phyloP scores from a whole-genome alignment of 2,329 filamentous ascomycete species.

The Xylariomycetidae sp. region DNA sequence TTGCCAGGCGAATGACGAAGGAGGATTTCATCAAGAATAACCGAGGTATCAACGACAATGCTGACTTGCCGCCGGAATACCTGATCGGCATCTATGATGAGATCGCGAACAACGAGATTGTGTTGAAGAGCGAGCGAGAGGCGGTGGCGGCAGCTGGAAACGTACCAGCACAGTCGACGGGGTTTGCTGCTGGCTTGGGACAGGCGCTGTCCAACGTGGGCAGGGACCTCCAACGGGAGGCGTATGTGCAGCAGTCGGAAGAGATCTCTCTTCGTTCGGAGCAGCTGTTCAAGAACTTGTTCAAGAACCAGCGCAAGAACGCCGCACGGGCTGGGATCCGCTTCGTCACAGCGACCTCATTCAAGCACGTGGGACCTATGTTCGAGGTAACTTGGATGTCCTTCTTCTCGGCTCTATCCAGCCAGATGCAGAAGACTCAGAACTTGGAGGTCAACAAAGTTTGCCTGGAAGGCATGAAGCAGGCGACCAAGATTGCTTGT shows the following conservation, averaged over 20 bases:
- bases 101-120: constrained; percentile 86
- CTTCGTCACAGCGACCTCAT: constrained; percentile 90
- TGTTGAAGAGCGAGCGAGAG: constrained; percentile 86
- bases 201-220: constrained; percentile 89
- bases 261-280: constrained; percentile 71
- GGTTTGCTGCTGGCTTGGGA: constrained; percentile 75
- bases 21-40: constrained; percentile 99
- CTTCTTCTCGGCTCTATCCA: constrained; percentile 89
- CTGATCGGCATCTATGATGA: constrained; percentile 86
- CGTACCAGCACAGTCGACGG: constrained; percentile 50
- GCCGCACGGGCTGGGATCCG: constrained; percentile 61
- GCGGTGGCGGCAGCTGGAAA: constrained; percentile 75
- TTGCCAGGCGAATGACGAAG: constrained; percentile 81
- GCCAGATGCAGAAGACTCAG: constrained; percentile 86
- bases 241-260: constrained; percentile 90
- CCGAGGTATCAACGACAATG: constrained; percentile 93
- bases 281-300: constrained; percentile 88
- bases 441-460: constrained; percentile 88
- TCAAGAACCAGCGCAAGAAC: constrained; percentile 81
- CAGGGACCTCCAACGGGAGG: constrained; percentile 84
- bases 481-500: constrained; percentile 89
- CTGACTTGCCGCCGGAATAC: constrained; percentile 89
- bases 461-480: constrained; percentile 91
- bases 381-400: constrained; percentile 99
- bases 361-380: constrained; percentile 95